Evolutionary conservation across 2,329 filamentous ascomycete genomes (phyloP).

Genomic region (Lachnellula hyalina): DNA sequence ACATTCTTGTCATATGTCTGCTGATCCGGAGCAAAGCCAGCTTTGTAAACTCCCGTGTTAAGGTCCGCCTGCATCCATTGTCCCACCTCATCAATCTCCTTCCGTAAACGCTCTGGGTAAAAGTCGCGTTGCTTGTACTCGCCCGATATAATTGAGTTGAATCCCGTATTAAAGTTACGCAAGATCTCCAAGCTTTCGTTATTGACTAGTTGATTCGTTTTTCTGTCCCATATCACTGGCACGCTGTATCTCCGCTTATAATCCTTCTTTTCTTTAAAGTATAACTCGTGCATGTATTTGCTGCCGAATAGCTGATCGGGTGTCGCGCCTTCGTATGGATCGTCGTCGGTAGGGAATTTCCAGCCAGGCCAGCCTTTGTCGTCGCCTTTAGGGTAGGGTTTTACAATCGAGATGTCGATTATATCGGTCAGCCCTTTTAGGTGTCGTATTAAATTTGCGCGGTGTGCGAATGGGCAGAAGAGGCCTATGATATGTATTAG

Average conservation of each 20-base stretch:
- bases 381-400: slow-evolving; percentile 62
- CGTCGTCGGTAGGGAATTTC: slow-evolving; percentile 56
- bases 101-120: slow-evolving; percentile 57
- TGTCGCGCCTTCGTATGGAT: slow-evolving; percentile 57
- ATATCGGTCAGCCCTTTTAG: slow-evolving; percentile 88
- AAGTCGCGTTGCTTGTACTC: slow-evolving; percentile 56
- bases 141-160: slow-evolving; percentile 28
- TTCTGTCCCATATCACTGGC: slow-evolving; percentile 60
- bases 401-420: slow-evolving; percentile 45
- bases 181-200: slow-evolving; percentile 80
- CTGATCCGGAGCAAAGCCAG: slow-evolving; percentile 77
- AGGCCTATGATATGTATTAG: slow-evolving; percentile 37
- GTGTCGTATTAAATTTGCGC: slow-evolving; percentile 78
- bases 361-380: slow-evolving; percentile 60
- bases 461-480: slow-evolving; percentile 54
- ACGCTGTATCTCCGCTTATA: slow-evolving; percentile 65
- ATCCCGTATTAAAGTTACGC: slow-evolving; percentile 65
- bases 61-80: slow-evolving; percentile 70
- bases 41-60: slow-evolving; percentile 66
- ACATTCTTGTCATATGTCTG: slow-evolving; percentile 75
- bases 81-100: slow-evolving; percentile 67
- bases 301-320: slow-evolving; percentile 54
- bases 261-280: slow-evolving; percentile 57
- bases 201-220: slow-evolving; percentile 63
- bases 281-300: slow-evolving; percentile 60